Conservation (phyloP, 495 filamentous ascomycete species). For the Neurospora sp. region DNA sequence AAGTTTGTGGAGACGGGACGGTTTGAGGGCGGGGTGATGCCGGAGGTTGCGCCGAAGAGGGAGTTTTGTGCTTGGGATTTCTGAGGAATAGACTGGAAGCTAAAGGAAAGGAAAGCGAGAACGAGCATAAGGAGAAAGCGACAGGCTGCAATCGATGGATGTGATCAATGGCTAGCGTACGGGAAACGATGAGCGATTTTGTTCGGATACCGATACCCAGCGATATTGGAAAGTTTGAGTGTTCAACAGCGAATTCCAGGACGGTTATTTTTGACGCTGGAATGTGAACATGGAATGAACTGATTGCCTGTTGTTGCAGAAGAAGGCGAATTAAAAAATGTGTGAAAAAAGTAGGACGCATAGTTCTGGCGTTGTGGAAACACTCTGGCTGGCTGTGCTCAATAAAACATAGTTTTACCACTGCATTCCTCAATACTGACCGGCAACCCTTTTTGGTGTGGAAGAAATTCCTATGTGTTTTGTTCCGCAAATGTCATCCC, state of each 20-base stretch:
- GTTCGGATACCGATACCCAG: not conserved
- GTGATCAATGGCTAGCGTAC: not conserved
- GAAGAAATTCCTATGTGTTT: no score
- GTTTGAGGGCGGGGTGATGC: constrained; percentile 56
- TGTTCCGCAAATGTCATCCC: no score
- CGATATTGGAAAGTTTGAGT: not conserved
- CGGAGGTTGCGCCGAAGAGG: constrained; percentile 59
- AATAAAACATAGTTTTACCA: no score
- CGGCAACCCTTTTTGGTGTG: no score
- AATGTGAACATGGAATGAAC: no score
- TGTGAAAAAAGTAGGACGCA: not conserved
- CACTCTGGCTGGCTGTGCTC: no score
- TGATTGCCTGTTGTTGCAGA: no score
- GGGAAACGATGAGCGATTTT: not conserved
- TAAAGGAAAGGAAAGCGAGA: no score
- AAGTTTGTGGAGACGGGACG: constrained; percentile 48
- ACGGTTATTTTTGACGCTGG: no score
- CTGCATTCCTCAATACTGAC: no score
- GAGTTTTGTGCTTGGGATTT: constrained; percentile 69
- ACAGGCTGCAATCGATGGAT: not conserved
- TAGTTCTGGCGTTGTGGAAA: not conserved
- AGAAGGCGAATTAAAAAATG: no score
- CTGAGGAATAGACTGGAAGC: constrained; percentile 19
- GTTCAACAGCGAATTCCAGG: not conserved
- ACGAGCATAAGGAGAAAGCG: not conserved